A percentile compares a stretch with the other conserved stretches of the same genome.
Conservation (phyloP, 2,329 filamentous ascomycete species). For the Scleromitrula shiraiana region DNA sequence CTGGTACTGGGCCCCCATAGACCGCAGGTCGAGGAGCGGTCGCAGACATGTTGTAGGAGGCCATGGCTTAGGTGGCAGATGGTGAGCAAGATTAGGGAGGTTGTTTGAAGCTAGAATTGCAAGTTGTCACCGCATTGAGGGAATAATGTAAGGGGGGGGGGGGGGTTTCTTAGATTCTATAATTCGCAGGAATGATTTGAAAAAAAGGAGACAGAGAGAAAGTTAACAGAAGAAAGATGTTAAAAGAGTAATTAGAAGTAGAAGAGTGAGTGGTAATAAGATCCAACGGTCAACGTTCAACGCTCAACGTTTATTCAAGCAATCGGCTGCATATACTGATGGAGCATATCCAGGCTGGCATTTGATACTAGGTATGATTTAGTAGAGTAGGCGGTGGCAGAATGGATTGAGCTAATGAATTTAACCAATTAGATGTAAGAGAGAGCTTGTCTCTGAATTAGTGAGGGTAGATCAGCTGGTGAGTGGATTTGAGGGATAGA, state of each 20-base stretch:
- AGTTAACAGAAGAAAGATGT: background rate
- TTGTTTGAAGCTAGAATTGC: constrained; percentile 10
- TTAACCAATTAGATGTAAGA: background rate
- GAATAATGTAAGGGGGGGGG: constrained; percentile 1
- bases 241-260: background rate
- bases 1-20: constrained; percentile 38
- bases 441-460: constrained; percentile 4
- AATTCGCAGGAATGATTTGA: background rate
- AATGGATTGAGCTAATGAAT: background rate
- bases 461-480: background rate
- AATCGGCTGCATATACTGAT: constrained; percentile 1
- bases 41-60: constrained; percentile 35
- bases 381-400: background rate
- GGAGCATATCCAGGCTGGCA: constrained; percentile 9
- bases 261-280: background rate
- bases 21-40: constrained; percentile 35
- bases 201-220: background rate
- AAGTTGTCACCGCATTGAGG: constrained; percentile 28
- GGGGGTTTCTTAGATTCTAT: background rate
- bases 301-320: background rate
- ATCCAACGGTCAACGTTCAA: background rate
- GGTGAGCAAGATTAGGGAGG: constrained; percentile 13
- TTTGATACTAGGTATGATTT: background rate
- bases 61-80: constrained; percentile 30
- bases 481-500: too few species aligned